phyloP scores from a whole-genome alignment of 768 basidiomycete genomes.

The Holtermannia corniformis region DNA sequence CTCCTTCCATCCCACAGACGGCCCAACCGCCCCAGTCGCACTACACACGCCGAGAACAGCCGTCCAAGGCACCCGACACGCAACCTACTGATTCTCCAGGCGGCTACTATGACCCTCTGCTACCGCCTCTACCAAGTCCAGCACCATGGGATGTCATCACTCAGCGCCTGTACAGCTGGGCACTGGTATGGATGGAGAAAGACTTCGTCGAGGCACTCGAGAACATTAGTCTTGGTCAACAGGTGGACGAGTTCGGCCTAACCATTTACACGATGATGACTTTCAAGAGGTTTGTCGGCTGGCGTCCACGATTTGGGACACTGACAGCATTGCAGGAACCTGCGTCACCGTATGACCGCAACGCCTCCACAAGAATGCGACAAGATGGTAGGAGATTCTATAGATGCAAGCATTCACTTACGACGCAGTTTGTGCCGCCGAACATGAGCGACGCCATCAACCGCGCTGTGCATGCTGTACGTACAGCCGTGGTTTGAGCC shows the following conservation, averaged over 20 bases:
- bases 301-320: background rate
- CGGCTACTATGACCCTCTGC: conserved; percentile 9
- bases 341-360: conserved; percentile 24
- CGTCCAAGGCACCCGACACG: background rate
- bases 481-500: background rate
- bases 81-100: background rate
- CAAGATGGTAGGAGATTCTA: conserved; percentile 21
- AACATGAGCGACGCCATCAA: conserved; percentile 38
- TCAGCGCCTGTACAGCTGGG: conserved; percentile 38
- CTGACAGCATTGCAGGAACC: conserved; percentile 9
- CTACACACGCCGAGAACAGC: background rate
- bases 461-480: conserved; percentile 36
- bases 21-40: background rate
- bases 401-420: background rate
- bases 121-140: conserved; percentile 8
- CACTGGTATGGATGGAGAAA: conserved; percentile 37
- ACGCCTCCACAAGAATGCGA: conserved; percentile 30
- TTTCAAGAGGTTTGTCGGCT: conserved; percentile 32
- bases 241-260: conserved; percentile 37
- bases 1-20: background rate
- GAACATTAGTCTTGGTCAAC: conserved; percentile 29
- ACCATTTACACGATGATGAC: conserved; percentile 39
- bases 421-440: conserved; percentile 34
- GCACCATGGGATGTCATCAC: conserved; percentile 38
- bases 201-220: conserved; percentile 32